Evolutionary conservation across 202 grass and related monocot genomes (phyloP), one percentile per base, ranked within the genome.

Genomic region (Sporobolus alterniflorus): DNA sequence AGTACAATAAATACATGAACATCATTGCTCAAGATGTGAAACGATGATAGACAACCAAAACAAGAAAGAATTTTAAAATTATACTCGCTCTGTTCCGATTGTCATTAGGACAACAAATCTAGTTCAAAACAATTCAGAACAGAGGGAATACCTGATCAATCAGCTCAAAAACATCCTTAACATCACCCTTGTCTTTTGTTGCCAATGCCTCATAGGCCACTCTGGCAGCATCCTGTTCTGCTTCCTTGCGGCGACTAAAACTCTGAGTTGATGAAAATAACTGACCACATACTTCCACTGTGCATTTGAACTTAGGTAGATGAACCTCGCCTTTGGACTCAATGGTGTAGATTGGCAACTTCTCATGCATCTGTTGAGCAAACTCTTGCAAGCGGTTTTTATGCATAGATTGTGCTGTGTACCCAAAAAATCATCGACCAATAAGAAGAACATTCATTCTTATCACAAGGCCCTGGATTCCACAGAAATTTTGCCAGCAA

Each of bases 111-210:
- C n/a, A n/a, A n/a, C n/a, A n/a, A n/a, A n/a, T n/a, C n/a, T n/a
- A n/a, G n/a, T n/a, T n/a, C n/a, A n/a, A n/a, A n/a, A n/a, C n/a
- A n/a, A n/a, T n/a, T n/a, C n/a, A n/a, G n/a, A n/a, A n/a, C n/a
- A n/a, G n/a, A n/a, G n/a, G n/a, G n/a, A n/a, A n/a, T n/a, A 92
- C 90, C 84, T 84, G 71, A 60, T 87, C 71, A 73, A 92, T 87
- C 29, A 88, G 32, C 65, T 14, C 17, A 66, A 81, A 32, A 10
- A 36, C 5, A 3, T 85, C 71, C 18, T 43, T 74, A 62, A 41
- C 6, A 40, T 48, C 60, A 78, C 11, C 26, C 40, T 57, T 64
- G 52, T 75, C 55, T 70, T 46, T 77, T 79, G 36, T 26, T 65
- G 65, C 5, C 55, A 93, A 86, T 29, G 4, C 57, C 17, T 83